Evolutionary conservation across 2,329 filamentous ascomycete species (phyloP), one percentile per base, ranked within the genome.

Genomic region (Kalmusia sp.): DNA sequence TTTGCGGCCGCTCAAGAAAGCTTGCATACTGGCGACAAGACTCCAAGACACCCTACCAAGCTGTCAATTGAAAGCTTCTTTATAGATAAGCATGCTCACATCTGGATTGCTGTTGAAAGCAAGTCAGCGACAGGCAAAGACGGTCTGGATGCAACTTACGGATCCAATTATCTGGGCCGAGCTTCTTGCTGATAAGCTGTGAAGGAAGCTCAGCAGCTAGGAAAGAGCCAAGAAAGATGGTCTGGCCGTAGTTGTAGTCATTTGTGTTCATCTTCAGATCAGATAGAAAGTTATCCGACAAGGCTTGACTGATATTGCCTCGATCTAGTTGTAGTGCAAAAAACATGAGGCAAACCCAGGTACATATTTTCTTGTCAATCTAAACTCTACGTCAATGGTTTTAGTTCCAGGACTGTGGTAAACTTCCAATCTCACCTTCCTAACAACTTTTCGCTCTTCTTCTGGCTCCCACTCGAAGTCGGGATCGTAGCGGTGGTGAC

Each of bases 141-240:
- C 15, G 22, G 15, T 17, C 34, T n/a, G 25, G 7, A 35, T 28
- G 1, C 3, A 12, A 58, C 51, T 34, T 52, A 59, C 74, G 78
- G 6, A 80, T 76, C 69, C 77, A 79, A 9, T 76, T 73, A 45
- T 79, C 75, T 2, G 78, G 77, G 0, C 79, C 77, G 7, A 77
- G 62, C 44, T 77, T 76, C 57, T 80, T 81, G 34, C 76, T 78
- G 17, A 80, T 72, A 6, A 80, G 70, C 39, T 80, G 78, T 0
- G 77, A 78, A 0, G 79, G 79, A 14, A 81, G 66, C 44, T 79
- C 78, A 1, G 78, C 77, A 25, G 57, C 64, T 4, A 96, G 91
- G 77, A 96, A 96, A 74, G 91, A 92, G 21, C 85, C 82, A 74
- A 90, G 93, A 79, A 96, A 96, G 8, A 90, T 77, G 0, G 75